Evolutionary conservation across 768 basidiomycete species (phyloP), one percentile per base, ranked within the genome.

Genomic region (Phylloporus sp.): DNA sequence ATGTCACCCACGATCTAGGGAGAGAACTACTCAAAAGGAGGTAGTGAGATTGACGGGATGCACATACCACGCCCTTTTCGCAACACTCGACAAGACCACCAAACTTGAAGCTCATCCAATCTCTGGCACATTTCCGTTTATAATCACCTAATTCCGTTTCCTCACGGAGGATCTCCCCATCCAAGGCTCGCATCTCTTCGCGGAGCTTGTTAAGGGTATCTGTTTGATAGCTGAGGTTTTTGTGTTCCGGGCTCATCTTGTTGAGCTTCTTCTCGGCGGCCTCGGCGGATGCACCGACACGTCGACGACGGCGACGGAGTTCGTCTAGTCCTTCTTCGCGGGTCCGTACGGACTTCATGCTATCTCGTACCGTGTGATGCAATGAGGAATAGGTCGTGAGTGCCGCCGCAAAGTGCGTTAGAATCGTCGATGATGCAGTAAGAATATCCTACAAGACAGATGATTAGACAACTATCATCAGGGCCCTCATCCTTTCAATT

Each of bases 201-300:
- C 86, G 79, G 26, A 95, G 70, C 13, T 73, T 72, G 58, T 84
- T 84, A 41, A 97, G 70, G 2, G 75, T 67, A 23, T 92, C 90
- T 2, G 84, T 86, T 68, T 95, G 94, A 73, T 59, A 3, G n/a
- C 72, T 70, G 31, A 92, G 71, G 58, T 88, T 88, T 76, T 95
- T 97, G 73, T 95, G 82, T 67, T 94, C 91, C 0, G 88, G 78
- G 56, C 79, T 80, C 93, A 97, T 95, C 73, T 87, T 95, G 69
- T 77, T 81, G 32, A 97, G 78, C 65, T 95, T 95, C 74, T 79
- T 88, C 58, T 95, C 92, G 3, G 91, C 92, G 16, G 80, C 70
- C 49, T 95, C 93, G 0, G 92, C 88, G 55, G 86, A 86, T 23
- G 78, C 69, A 10, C 75, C 77, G 6, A 93, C 75, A 10, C 74